Evolutionary conservation across 208 protist genomes (phyloP), one percentile per base, ranked within the genome.

Genomic region (Leptomonas seymouri): DNA sequence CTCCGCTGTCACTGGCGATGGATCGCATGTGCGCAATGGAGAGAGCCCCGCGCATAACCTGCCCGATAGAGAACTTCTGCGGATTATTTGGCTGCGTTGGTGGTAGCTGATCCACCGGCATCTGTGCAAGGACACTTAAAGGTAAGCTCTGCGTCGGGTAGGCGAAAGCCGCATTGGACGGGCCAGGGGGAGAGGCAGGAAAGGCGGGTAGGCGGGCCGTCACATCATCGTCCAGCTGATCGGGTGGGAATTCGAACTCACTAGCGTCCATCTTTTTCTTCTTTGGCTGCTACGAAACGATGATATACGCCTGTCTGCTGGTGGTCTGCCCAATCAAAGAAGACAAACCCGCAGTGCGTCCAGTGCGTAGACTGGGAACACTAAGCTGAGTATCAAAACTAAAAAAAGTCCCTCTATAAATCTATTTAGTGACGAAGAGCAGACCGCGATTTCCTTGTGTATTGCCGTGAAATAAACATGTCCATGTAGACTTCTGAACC

Each of bases 171-270:
- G 44, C 36, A 18, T 48, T 18, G 23, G 60, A 53, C 2, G 67
- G 60, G 36, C 41, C 61, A 5, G 63, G 53, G 7, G 59, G 23
- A 6, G 57, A 55, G 25, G 54, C 36, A 7, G 67, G 53, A 27
- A 62, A 68, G 28, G 59, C 36, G 18, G 69, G 61, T 18, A 71
- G 62, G 39, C 25, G 41, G 15, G 5, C 41, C 25, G 60, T 28
- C 30, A 89, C 49, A 44, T 74, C 77, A 30, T 84, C 81, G 51
- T 74, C 76, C 7, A 82, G 57, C 16, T 76, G 83, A 59, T 91
- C 86, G 12, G 87, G 83, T 23, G 87, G 86, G 58, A 96, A 96
- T 18, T 96, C 87, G 73, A 96, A 96, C 56, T 96, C 90, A 34
- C 66, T 76, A 20, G 89, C 83, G 50, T 85, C 67, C 65, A 72